Conservation (phyloP, 805 yeast genomes). For the Danielia reshetovae region DNA sequence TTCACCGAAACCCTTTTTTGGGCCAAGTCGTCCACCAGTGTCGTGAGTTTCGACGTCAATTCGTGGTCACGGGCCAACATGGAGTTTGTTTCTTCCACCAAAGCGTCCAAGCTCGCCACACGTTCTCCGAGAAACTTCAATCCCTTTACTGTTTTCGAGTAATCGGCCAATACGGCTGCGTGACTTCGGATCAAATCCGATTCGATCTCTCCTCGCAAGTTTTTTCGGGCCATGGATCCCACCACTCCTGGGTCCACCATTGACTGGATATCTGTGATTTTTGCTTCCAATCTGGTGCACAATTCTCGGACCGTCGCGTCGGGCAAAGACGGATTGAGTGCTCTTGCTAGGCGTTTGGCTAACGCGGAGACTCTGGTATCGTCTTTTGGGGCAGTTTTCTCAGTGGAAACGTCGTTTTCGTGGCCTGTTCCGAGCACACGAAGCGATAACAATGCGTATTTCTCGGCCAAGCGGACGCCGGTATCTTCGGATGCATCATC, state of each 20-base stretch:
- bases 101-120: constrained; percentile 7
- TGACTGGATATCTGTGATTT: constrained; percentile 28
- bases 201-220: constrained; percentile 58
- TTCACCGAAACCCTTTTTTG: constrained; percentile 29
- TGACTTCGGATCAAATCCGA: constrained; percentile 56
- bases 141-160: constrained; percentile 26
- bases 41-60: constrained; percentile 20
- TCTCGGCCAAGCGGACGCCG: constrained; percentile 31
- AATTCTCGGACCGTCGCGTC: constrained; percentile 33
- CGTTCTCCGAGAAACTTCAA: constrained; percentile 16
- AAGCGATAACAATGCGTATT: constrained; percentile 47
- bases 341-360: constrained; percentile 46
- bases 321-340: constrained; percentile 41
- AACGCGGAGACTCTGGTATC: constrained; percentile 18
- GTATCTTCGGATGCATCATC: constrained; percentile 5
- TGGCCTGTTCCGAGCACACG: constrained; percentile 21
- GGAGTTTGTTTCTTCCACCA: constrained; percentile 33
- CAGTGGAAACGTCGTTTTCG: constrained; percentile 4
- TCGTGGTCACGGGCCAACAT: constrained; percentile 29
- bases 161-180: constrained; percentile 29
- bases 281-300: constrained; percentile 25
- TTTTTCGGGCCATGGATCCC: constrained; percentile 60
- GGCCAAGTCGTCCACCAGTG: constrained; percentile 23
- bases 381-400: constrained; percentile 9
- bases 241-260: constrained; percentile 45